A percentile compares a stretch with the other conserved stretches of the same genome.
Conservation (phyloP, 768 basidiomycete species). For the Suillus weaverae region DNA sequence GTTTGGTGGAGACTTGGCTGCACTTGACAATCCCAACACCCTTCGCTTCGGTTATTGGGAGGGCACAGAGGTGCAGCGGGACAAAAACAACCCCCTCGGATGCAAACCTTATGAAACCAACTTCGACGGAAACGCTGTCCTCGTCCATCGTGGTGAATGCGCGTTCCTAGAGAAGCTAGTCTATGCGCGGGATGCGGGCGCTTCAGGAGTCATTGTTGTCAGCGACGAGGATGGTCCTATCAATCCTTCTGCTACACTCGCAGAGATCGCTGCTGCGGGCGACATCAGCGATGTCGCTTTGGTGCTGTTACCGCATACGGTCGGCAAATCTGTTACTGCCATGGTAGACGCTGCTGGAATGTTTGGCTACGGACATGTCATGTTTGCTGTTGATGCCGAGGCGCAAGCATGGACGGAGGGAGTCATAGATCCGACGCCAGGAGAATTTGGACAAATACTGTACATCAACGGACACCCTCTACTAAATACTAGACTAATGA, state of each 20-base stretch:
- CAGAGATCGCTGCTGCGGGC: constrained; percentile 58
- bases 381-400: constrained; percentile 50
- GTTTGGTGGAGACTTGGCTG: constrained; percentile 67
- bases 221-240: constrained; percentile 59
- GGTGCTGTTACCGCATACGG: constrained; percentile 54
- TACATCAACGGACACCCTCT: constrained; percentile 78
- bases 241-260: constrained; percentile 62
- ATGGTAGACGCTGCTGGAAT: constrained; percentile 56
- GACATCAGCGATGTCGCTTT: constrained; percentile 59
- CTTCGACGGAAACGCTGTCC: constrained; percentile 52
- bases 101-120: constrained; percentile 54
- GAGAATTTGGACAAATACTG: constrained; percentile 50
- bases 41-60: constrained; percentile 49
- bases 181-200: constrained; percentile 65
- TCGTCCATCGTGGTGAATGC: constrained; percentile 79
- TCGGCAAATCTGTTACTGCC: constrained; percentile 52
- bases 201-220: constrained; percentile 77
- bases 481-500: constrained; percentile 70
- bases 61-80: constrained; percentile 57
- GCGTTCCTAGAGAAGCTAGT: constrained; percentile 86
- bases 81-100: constrained; percentile 53
- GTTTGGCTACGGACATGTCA: constrained; percentile 46
- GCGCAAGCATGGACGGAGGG: constrained; percentile 19
- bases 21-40: constrained; percentile 21
- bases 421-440: constrained; percentile 24